Base-by-base conservation (phyloP, 352 stramenopile species). In the Paralagenidium karlingii region DNA sequence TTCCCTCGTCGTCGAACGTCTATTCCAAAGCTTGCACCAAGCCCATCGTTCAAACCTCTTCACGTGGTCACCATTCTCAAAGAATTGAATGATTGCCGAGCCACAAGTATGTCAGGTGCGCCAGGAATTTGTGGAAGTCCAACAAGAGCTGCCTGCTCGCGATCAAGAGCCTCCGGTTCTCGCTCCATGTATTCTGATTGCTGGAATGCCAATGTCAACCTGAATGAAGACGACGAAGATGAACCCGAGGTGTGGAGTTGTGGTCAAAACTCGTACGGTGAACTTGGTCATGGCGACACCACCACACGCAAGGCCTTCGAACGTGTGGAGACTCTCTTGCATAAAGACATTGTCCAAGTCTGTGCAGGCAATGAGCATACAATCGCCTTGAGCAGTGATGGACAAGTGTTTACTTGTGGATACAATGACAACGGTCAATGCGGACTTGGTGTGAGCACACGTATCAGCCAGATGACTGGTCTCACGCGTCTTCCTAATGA, bases 351-450 rank as follows among this genome's bases (percentile, higher is more conserved):
- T 9, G 44, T 87, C 5, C 63, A 91, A 43, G 50, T 95, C 27
- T 70, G 76, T 8, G 82, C 82, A n/a, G 82, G 82, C n/a, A 97
- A 97, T 52, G 88, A 97, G 38, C 88, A 97, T 47, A 95, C 68
- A 3, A 64, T 96, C 11, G 74, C 78, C 1, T 48, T 97, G 11
- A 78, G 71, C 21, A 36, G 39, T 0, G 67, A 87, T 40, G 84
- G 86, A 8, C 64, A 58, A 21, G 73, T 95, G 3, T 82, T 83
- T 15, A 93, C 78, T 3, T 92, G 80, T 21, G 88, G 88, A 3
- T 96, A 97, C 62, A 97, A 97, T 40, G 88, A 96, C 48, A 97
- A 97, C 41, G 88, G 88, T 0, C 88, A 97, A 46, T 97, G 88
- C 45, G 88, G 86, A 8, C 79, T 88, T 24, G 85, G 83, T 6